phyloP scores from a whole-genome alignment of 2,329 filamentous ascomycete genomes.

The Pseudogymnoascus sp. region DNA sequence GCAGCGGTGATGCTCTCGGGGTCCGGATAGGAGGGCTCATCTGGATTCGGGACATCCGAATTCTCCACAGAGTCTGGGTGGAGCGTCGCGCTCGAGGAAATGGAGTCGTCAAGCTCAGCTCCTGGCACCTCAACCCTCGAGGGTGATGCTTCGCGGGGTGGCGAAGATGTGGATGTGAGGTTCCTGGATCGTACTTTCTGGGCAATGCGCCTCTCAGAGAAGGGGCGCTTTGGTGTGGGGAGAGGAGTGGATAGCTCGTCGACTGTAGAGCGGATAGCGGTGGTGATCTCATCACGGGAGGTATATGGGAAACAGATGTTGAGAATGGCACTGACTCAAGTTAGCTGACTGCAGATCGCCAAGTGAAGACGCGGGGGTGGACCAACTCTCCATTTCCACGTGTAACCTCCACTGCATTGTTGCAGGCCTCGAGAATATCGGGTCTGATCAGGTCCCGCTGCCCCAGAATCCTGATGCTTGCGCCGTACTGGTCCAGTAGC shows the following conservation, averaged over 20 bases:
- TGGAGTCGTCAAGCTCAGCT: conserved; percentile 40
- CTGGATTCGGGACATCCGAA: conserved; percentile 20
- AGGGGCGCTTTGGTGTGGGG: conserved; percentile 58
- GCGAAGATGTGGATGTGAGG: conserved; percentile 27
- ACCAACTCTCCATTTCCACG: conserved; percentile 72
- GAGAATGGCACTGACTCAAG: conserved; percentile 49
- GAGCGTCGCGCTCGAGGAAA: conserved; percentile 53
- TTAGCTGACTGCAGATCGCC: conserved; percentile 12
- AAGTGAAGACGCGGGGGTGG: neutral
- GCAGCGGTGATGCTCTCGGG: conserved; percentile 81
- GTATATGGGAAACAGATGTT: conserved; percentile 99
- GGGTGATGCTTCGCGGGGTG: conserved; percentile 31
- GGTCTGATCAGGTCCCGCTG: conserved; percentile 75
- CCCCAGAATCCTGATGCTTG: conserved; percentile 76
- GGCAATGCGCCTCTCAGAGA: conserved; percentile 81
- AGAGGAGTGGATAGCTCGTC: conserved; percentile 74
- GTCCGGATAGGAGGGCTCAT: conserved; percentile 50
- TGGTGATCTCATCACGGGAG: conserved; percentile 88
- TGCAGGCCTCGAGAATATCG: conserved; percentile 83
- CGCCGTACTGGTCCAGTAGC: conserved; percentile 85
- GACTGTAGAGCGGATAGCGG: conserved; percentile 80
- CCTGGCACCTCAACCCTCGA: conserved; percentile 41
- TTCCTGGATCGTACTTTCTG: conserved; percentile 73
- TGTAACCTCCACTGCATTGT: conserved; percentile 79
- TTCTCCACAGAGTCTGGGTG: conserved; percentile 27